Conservation (phyloP, 768 basidiomycete species). For the Boletales sp. region DNA sequence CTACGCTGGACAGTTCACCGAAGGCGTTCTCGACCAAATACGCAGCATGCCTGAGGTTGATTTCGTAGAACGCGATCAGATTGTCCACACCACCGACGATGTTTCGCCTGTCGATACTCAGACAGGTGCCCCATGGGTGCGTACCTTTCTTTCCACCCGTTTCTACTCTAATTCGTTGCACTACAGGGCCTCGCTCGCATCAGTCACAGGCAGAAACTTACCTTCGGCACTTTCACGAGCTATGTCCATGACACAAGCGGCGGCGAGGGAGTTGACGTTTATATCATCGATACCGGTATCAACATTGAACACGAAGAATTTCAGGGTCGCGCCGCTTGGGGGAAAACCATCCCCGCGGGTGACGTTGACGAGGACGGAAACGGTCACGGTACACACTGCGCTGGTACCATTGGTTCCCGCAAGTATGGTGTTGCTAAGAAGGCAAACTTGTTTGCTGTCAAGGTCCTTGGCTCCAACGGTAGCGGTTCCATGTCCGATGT, state of each 20-base stretch:
- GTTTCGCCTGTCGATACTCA: conserved; percentile 36
- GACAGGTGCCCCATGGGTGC: conserved; percentile 82
- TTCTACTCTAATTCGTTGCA: conserved; percentile 9
- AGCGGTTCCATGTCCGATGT: conserved; percentile 96
- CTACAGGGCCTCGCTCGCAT: conserved; percentile 89
- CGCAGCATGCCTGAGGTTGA: conserved; percentile 85
- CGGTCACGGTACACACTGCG: conserved; percentile 94
- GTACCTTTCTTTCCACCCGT: conserved; percentile 12
- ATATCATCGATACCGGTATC: conserved; percentile 87
- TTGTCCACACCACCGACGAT: conserved; percentile 62
- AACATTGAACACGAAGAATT: conserved; percentile 83
- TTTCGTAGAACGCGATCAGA: conserved; percentile 90
- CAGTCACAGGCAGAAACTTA: conserved; percentile 77
- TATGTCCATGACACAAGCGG: conserved; percentile 70
- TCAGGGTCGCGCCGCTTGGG: conserved; percentile 88
- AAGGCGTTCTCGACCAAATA: conserved; percentile 67
- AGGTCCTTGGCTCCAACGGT: conserved; percentile 92
- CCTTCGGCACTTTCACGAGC: conserved; percentile 77
- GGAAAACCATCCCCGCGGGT: conserved; percentile 81
- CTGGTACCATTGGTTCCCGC: conserved; percentile 91
- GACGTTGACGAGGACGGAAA: conserved; percentile 90
- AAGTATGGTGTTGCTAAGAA: conserved; percentile 96
- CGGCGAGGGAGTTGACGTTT: conserved; percentile 94
- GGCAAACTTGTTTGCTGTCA: conserved; percentile 86
- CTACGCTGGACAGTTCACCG: conserved; percentile 79